Conservation (phyloP, 352 stramenopile genomes). For the Globisporangium cystogenes region DNA sequence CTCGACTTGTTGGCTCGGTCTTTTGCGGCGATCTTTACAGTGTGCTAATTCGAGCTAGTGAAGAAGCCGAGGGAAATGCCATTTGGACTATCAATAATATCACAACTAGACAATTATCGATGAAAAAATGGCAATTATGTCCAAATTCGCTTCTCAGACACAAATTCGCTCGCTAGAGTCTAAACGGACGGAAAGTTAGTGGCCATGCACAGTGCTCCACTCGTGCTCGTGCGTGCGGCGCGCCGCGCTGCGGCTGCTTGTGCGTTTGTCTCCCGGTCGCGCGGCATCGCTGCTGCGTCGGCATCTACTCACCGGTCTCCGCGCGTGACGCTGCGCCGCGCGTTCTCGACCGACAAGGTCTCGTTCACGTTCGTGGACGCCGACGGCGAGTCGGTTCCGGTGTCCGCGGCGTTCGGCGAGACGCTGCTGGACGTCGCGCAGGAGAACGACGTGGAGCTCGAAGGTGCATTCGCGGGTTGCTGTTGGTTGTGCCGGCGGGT, state of each 20-base stretch:
- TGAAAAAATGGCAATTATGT: too few species aligned
- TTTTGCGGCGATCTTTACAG: too few species aligned
- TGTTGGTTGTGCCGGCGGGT: too few species aligned
- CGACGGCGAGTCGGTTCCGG: conserved; percentile 61
- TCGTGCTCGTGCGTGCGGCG: neutral
- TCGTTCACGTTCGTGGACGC: conserved; percentile 79
- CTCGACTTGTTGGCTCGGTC: too few species aligned
- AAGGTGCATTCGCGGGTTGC: conserved; percentile 49
- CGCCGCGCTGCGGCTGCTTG: neutral
- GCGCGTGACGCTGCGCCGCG: conserved; percentile 16
- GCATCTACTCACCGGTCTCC: neutral
- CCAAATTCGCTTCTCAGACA: too few species aligned
- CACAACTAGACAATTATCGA: too few species aligned
- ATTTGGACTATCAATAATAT: too few species aligned
- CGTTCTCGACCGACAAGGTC: conserved; percentile 46
- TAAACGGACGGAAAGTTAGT: too few species aligned
- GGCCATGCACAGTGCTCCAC: too few species aligned
- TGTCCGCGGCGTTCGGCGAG: conserved; percentile 71
- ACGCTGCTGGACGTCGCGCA: conserved; percentile 89
- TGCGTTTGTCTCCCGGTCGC: neutral
- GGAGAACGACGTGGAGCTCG: conserved; percentile 92
- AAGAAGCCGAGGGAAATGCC: too few species aligned
- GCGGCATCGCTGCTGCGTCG: neutral
- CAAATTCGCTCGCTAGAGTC: too few species aligned
- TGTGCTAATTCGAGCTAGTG: too few species aligned